Evolutionary conservation across 1,284 basidiomycete species (phyloP).

Genomic region (Violaceomyces palustris): DNA sequence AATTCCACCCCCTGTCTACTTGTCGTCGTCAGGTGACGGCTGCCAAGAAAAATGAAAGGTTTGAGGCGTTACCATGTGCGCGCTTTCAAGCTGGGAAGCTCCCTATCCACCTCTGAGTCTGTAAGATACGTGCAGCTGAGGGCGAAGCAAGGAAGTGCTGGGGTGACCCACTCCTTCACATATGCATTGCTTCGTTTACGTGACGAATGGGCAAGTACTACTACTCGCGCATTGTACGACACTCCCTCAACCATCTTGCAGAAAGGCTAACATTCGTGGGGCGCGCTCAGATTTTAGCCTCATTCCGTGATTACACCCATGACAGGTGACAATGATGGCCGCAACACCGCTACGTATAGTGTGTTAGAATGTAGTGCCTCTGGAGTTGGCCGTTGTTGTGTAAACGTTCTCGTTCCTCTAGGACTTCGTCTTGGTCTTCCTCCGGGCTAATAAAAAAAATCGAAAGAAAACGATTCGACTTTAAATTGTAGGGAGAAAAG

Average conservation of each 20-base stretch:
- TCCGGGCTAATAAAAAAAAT: conserved; percentile 6
- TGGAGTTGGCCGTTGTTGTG: not conserved
- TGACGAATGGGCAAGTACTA: conserved; percentile 32
- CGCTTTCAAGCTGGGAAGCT: conserved; percentile 39
- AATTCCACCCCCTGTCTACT: too few species aligned
- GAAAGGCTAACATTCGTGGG: conserved; percentile 35
- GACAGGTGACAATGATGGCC: conserved; percentile 8
- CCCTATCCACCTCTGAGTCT: conserved; percentile 31
- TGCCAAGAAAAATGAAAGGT: conserved; percentile 18
- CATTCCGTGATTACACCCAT: conserved; percentile 34
- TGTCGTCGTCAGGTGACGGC: too few species aligned
- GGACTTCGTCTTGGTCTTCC: not conserved
- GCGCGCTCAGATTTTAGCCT: conserved; percentile 33
- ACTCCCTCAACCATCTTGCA: conserved; percentile 33
- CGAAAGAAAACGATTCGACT: conserved; percentile 4
- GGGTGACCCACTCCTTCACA: conserved; percentile 37
- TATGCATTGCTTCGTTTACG: conserved; percentile 36
- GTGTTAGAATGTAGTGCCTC: not conserved
- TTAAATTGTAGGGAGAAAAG: too few species aligned
- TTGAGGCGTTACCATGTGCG: conserved; percentile 28
- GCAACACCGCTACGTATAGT: not conserved
- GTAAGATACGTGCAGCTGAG: conserved; percentile 39
- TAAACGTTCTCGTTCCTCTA: not conserved
- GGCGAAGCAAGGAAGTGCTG: conserved; percentile 35
- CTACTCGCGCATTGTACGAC: conserved; percentile 25